phyloP scores from a whole-genome alignment of 2,329 filamentous ascomycete genomes.

The Ceratocystis harringtonii region DNA sequence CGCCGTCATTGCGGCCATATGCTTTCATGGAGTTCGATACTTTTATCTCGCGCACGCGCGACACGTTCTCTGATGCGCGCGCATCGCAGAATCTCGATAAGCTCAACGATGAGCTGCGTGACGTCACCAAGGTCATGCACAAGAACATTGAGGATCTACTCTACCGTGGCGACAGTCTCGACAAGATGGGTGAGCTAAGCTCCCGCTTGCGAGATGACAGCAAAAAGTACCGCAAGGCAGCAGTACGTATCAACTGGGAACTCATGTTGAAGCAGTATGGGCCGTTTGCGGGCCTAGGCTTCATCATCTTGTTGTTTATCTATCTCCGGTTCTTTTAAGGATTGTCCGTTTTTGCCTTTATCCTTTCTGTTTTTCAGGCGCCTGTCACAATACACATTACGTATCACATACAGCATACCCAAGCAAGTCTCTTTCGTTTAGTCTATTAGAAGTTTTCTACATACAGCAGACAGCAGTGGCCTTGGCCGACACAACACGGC shows the following conservation, averaged over 20 bases:
- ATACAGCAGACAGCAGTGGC: too few relatives aligned
- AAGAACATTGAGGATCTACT: slow-evolving; percentile 98
- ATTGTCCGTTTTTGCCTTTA: background rate
- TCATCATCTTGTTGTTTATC: slow-evolving; percentile 74
- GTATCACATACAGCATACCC: too few relatives aligned
- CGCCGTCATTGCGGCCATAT: slow-evolving; percentile 68
- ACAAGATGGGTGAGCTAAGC: slow-evolving; percentile 94
- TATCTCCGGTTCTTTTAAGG: slow-evolving; percentile 81
- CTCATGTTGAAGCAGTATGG: slow-evolving; percentile 92
- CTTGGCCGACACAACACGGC: background rate
- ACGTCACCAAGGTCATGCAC: slow-evolving; percentile 98
- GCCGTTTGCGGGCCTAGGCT: slow-evolving; percentile 64
- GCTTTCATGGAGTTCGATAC: slow-evolving; percentile 97
- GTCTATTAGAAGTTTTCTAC: too few relatives aligned
- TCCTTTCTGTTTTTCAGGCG: background rate
- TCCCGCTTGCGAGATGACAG: slow-evolving; percentile 77
- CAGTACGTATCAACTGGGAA: slow-evolving; percentile 96
- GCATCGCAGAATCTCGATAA: slow-evolving; percentile 87
- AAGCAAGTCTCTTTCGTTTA: too few relatives aligned
- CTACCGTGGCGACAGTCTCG: slow-evolving; percentile 84
- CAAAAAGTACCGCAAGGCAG: slow-evolving; percentile 83
- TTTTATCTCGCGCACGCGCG: slow-evolving; percentile 84
- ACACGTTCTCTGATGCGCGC: slow-evolving; percentile 83
- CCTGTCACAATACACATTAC: background rate
- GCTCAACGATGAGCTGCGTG: slow-evolving; percentile 89